Evolutionary conservation across 73 alveolate genomes (phyloP), one percentile per base, ranked within the genome.

Genomic region (Paramecium sexaurelia): DNA sequence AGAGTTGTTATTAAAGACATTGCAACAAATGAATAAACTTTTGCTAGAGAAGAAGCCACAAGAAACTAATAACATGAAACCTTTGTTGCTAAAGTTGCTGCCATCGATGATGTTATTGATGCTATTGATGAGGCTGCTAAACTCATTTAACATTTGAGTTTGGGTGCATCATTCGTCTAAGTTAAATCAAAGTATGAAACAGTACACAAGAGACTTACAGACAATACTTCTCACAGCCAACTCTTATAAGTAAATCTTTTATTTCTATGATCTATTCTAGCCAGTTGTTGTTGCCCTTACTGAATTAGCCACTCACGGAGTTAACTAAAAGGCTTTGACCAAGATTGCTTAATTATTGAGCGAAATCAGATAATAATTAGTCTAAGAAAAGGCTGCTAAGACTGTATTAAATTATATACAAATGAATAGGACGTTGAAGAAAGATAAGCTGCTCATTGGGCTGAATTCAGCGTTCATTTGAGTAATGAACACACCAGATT

Each of bases 101-200:
- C 90, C 45, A 78, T 78, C 29, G 90, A 78, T 39, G 94, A 88
- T 11, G 94, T 82, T 41, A 68, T 88, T 43, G 87, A 88, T 6
- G 90, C 94, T 69, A 43, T 88, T 39, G 94, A 88, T 88, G 94
- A 88, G 6, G 94, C 94, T 41, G 20, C 94, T 13, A 88, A 57
- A 39, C 73, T 88, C 67, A 88, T 88, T 55, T 71, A 88, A 40
- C 94, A 88, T 32, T 47, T 88, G 67, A 45, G 55, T 15, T 66
- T 68, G 32, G 91, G 94, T 9, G 94, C 87, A 0, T 88, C 94
- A 37, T 88, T 88, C 32, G 94, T 84, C 40, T 43, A 88, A 88
- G 73, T 88, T 3, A 88, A 69, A 69, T 24, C 94, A 32, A 88
- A 82, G 55, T 88, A 69, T 61, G 94, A 88, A n/a, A 47, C 85